A percentile compares a stretch with the other conserved stretches of the same genome.
These are phyloP conservation scores for Hydrangea macrophylla DNA, from an alignment of 148 eudicot species.

Conservation along the genomic window DNA sequence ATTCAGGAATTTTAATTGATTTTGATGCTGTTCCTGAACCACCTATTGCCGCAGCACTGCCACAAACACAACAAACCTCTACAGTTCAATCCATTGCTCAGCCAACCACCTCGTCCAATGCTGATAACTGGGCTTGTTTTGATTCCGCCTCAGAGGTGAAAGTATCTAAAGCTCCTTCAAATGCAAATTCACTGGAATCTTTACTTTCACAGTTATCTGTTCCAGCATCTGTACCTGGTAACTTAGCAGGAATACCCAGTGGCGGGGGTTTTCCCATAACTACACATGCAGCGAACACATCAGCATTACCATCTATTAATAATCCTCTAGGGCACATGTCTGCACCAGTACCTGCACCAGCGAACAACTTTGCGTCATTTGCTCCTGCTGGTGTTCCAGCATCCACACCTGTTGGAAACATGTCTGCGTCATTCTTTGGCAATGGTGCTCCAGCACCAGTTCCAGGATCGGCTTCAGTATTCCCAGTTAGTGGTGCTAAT, in stretches of 20 bases:
- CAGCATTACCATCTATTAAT: constrained; percentile 30
- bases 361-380: constrained; percentile 15
- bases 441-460: constrained; percentile 26
- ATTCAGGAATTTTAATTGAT: constrained; percentile 63
- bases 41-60: constrained; percentile 36
- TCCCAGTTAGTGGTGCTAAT: constrained; percentile 28
- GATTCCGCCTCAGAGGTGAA: constrained; percentile 50
- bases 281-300: constrained; percentile 29
- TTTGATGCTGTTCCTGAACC: constrained; percentile 79
- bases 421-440: constrained; percentile 12
- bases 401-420: constrained; percentile 18
- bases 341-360: constrained; percentile 16
- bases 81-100: constrained; percentile 32
- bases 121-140: constrained; percentile 89
- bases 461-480: constrained; percentile 16
- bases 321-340: too few relatives aligned
- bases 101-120: constrained; percentile 35
- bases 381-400: constrained; percentile 32
- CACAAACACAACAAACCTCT: constrained; percentile 37
- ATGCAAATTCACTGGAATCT: constrained; percentile 50
- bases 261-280: constrained; percentile 14
- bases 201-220: constrained; percentile 50
- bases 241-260: constrained; percentile 24
- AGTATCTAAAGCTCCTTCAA: constrained; percentile 45
- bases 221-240: constrained; percentile 42